phyloP scores from a whole-genome alignment of 345 rosid genomes.

The Durio zibethinus region DNA sequence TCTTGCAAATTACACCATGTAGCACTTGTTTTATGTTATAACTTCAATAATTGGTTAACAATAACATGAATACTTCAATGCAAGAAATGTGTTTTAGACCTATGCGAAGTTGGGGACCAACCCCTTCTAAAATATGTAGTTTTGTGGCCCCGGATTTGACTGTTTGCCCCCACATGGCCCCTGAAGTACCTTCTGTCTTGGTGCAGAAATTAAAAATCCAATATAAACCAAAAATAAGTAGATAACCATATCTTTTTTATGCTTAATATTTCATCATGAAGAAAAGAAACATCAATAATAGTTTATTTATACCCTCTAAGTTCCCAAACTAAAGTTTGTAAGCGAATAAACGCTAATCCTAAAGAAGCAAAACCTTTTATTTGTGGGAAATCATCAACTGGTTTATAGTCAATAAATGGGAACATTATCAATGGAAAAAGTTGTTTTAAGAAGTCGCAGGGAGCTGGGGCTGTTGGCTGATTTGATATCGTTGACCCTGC shows the following conservation, averaged over 20 bases:
- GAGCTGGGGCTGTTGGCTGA: background rate
- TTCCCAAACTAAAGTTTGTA: background rate
- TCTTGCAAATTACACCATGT: background rate
- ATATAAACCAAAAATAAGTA: background rate
- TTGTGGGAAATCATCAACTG: background rate
- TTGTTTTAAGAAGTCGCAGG: conserved; percentile 7
- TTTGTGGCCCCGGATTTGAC: background rate
- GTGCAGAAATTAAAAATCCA: background rate
- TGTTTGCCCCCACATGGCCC: background rate
- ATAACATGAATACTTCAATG: background rate
- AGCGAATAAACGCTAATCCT: background rate
- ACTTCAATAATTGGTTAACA: conserved; percentile 1
- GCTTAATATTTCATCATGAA: no score
- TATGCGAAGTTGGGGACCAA: background rate
- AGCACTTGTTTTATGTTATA: background rate
- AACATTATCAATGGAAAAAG: conserved; percentile 5
- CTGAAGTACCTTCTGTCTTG: background rate
- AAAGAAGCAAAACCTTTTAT: background rate
- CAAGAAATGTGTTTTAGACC: background rate
- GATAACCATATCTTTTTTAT: background rate
- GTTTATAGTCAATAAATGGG: background rate
- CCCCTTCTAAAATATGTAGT: background rate
- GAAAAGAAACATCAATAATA: no score
- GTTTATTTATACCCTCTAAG: background rate
- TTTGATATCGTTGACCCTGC: background rate